Evolutionary conservation across 345 rosid genomes (phyloP).

Genomic region (Eucalyptus pauciflora): DNA sequence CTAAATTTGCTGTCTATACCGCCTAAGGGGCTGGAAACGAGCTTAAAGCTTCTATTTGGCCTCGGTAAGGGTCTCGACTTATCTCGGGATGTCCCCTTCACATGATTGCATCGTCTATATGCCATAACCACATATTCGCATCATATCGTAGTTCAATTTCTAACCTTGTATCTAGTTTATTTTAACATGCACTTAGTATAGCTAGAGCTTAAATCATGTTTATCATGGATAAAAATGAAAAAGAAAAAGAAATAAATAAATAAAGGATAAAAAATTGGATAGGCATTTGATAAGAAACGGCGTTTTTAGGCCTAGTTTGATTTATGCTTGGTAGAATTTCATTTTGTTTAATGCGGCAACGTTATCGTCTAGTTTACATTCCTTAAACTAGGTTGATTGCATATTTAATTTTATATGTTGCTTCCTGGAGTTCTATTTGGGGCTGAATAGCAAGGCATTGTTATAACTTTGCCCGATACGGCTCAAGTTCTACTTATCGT

Average conservation of each 20-base stretch:
- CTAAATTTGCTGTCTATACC: background rate
- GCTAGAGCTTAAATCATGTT: background rate
- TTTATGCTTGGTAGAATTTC: background rate
- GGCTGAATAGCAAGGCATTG: background rate
- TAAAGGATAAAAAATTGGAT: background rate
- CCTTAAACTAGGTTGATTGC: background rate
- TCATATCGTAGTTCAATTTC: background rate
- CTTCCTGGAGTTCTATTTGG: background rate
- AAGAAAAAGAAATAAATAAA: background rate
- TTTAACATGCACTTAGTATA: background rate
- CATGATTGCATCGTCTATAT: background rate
- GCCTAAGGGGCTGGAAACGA: background rate
- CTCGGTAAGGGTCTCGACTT: background rate
- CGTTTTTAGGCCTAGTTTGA: background rate
- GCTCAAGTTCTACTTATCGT: background rate
- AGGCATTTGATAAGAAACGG: background rate
- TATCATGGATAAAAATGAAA: background rate
- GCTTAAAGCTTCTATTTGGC: background rate
- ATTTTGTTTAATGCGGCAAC: background rate
- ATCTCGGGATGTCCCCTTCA: background rate
- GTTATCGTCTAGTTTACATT: background rate
- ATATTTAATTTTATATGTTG: background rate
- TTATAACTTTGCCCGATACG: background rate
- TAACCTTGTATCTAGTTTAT: background rate
- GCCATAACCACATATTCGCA: background rate